phyloP scores from a whole-genome alignment of 2,329 filamentous ascomycete genomes.

The Penicillium sp. region DNA sequence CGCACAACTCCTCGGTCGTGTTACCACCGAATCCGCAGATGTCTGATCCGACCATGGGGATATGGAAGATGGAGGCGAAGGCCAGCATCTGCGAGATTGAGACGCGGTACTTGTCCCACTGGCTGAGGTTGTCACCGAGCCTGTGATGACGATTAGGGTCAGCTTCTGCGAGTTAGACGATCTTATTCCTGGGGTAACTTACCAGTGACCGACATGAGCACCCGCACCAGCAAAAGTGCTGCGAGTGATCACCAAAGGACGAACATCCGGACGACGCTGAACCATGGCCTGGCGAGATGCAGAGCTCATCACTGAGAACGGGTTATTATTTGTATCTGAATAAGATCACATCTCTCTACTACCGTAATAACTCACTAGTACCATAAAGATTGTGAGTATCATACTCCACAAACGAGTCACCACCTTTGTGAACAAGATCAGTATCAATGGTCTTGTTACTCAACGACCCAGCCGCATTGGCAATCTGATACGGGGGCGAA shows the following conservation, averaged over 20 bases:
- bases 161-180: conserved; percentile 33
- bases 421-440: conserved; percentile 67
- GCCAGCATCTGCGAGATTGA: conserved; percentile 65
- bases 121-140: conserved; percentile 66
- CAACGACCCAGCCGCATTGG: conserved; percentile 63
- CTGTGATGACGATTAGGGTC: conserved; percentile 28
- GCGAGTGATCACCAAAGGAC: conserved; percentile 76
- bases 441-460: conserved; percentile 68
- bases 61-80: conserved; percentile 69
- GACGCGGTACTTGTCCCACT: conserved; percentile 65
- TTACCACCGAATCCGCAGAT: conserved; percentile 77
- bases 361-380: conserved; percentile 51
- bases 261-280: conserved; percentile 64
- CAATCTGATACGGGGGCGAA: conserved; percentile 68
- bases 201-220: conserved; percentile 62
- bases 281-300: conserved; percentile 71
- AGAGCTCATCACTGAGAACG: conserved; percentile 67
- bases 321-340: conserved; percentile 8
- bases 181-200: conserved; percentile 26
- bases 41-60: conserved; percentile 73
- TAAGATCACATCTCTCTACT: not conserved
- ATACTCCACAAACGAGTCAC: conserved; percentile 68
- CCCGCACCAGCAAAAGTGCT: conserved; percentile 78
- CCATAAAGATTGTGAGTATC: conserved; percentile 82
- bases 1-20: conserved; percentile 71